Base-by-base conservation (phyloP, 148 eudicot species). In the Nepenthes mirabilis region DNA sequence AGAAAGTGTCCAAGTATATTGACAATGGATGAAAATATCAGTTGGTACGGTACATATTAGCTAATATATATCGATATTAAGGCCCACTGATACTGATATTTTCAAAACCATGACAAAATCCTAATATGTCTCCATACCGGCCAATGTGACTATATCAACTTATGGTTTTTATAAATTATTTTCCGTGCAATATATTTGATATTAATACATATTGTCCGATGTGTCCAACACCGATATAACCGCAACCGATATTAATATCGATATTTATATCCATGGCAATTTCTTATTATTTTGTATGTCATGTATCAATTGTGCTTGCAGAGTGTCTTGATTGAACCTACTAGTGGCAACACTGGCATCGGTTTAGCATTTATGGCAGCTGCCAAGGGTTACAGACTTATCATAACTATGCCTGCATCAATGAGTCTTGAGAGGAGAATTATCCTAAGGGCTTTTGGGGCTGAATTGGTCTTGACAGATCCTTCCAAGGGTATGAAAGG, bases 401-500 rank as follows among this genome's bases (percentile, higher is more conserved):
- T 71, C 57, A 71, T 71, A 35, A 65, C 70, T 9, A 71, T 71
- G 75, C 75, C 75, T 33, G 54, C 75, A 48, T 71, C 70, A 47
- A 66, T 71, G 75, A 71, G 70, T 61, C 70, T 71, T n/a, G 75
- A 71, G 66, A 65, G 75, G 57, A 60, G 70, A 54, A 71, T 61
- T 23, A 66, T 71, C 43, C 70, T 71, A 13, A 37, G 64, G 47
- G 75, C 70, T 33, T 71, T 71, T 34, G 75, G 75, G 14, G 75
- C 70, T 2, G 75, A 71, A 53, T 52, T 71, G 48, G 70, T 65
- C 36, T 54, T 71, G 34, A 65, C 70, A 37, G 75, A 66, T 43
- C 75, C 75, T 49, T 66, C 75, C n/a, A 66, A 60, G 50, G 70
- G 75, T 32, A 56, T 89, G 87, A 83, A 86, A 68, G 97, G 94